Evolutionary conservation across 768 basidiomycete species (phyloP), one percentile per base, ranked within the genome.

Genomic region (Boletus subparvulus): DNA sequence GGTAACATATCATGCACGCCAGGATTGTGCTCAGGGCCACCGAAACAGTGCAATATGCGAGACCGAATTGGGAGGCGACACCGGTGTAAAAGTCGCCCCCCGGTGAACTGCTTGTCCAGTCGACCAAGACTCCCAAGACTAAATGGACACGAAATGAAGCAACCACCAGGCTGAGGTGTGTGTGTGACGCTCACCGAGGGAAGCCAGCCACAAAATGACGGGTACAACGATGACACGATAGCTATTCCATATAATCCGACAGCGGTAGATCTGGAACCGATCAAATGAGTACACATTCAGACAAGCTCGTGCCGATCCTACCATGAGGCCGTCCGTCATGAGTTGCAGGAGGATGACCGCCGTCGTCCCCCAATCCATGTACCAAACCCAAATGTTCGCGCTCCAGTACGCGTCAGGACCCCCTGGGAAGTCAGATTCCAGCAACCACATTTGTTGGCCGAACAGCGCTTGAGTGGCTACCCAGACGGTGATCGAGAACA

Each of bases 211-310:
- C 16, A 73, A n/a, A 42, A 61, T 24, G 26, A 47, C 12, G 26
- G 69, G 69, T 14, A 59, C 11, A 14, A 60, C 2, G 19, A 65
- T 28, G 21, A 43, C 56, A 7, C 30, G 35, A 47, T 56, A 24
- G 37, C 36, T 61, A 32, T 65, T 40, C 73, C 73, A 78, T 36
- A 78, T 54, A 26, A 76, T 57, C 39, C 58, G 71, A 61, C 74
- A 75, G 28, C 76, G 78, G 53, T 75, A 68, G 17, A 79, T 67
- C 78, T 79, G 47, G 24, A 74, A 56, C 6, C 28, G 45, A 47
- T 11, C 35, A 21, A 36, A 14, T 68, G 30, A 65, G 26, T n/a
- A 47, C 4, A 9, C 14, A 9, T 32, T 16, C 14, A 12, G 10
- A 48, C 9, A 19, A 21, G 19, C 6, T 41, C 1, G 3, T 17